Base-by-base conservation (phyloP, 1,139 yeast genomes). In the Hyphopichia burtonii region DNA sequence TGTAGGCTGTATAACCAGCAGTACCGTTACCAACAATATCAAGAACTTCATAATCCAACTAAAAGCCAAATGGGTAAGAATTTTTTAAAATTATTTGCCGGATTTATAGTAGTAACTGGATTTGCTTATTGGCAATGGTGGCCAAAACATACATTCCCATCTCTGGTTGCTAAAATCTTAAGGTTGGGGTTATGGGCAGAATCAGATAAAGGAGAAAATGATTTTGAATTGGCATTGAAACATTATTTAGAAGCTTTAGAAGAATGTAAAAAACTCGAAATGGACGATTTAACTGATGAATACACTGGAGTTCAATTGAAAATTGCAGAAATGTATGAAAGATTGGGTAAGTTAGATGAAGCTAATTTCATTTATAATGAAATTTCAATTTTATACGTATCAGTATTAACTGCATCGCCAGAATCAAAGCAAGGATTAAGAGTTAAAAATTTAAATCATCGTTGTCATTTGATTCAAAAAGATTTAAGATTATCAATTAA, bases 161-260 rank as follows among this genome's bases (percentile, higher is more conserved):
- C 67, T 48, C 55, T 65, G 40, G 96, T 90, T 11, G 95, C 96
- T 18, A 73, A 70, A 39, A 71, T 78, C 31, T 67, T 90, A 49
- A 71, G 96, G 36, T 78, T 82, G 53, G 97, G 87, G 0, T 66
- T 91, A 7, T 82, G 93, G 86, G 93, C 94, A 2, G 97, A 91
- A 60, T 76, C 86, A 41, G 86, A 83, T 35, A 78, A 76, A 41
- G 87, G 86, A 17, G 83, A 79, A 38, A 74, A 80, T 43, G 81
- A 79, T 51, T 82, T 76, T 58, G 73, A 77, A 45, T 68, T 80
- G 45, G 96, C 97, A 0, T 66, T 89, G 46, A 76, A 78, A 47
- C 72, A 76, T 54, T 90, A 90, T 58, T 71, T 83, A 23, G 82
- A 77, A 19, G 83, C 83, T 1, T 58, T 80, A 32, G 61, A 68